Percentiles rank a stretch among this genome's conserved stretches.
phyloP scores from a whole-genome alignment of 1,284 basidiomycete genomes.

The Polyporus tsugae region DNA sequence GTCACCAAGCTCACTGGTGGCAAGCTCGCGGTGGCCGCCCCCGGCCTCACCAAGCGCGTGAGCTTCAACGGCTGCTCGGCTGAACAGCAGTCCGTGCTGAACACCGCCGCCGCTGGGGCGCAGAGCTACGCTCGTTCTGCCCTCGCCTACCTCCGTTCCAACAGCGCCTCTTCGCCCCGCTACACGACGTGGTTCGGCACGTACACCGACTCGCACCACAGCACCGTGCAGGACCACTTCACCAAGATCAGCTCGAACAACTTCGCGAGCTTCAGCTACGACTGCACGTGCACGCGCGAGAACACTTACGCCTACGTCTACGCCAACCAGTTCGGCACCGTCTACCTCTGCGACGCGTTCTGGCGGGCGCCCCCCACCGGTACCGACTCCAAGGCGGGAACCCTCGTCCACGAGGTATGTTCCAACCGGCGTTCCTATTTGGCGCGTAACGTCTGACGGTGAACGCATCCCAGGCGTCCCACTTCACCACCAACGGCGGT shows the following conservation, averaged over 20 bases:
- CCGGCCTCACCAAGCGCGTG: neutral
- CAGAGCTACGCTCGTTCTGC: neutral
- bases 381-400: slow-evolving; percentile 54
- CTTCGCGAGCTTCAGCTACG: neutral
- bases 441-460: neutral
- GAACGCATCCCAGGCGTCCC: slow-evolving; percentile 44
- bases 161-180: neutral
- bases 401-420: slow-evolving; percentile 42
- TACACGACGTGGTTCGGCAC: neutral
- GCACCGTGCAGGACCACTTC: neutral
- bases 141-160: neutral
- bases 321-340: slow-evolving; percentile 47
- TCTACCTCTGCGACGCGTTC: slow-evolving; percentile 58
- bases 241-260: neutral
- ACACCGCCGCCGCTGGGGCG: neutral
- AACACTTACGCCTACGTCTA: slow-evolving; percentile 42
- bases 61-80: neutral
- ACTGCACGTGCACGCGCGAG: neutral
- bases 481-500: slow-evolving; percentile 55
- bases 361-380: slow-evolving; percentile 54
- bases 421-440: neutral
- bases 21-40: neutral
- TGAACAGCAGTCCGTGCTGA: neutral
- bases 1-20: neutral
- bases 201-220: neutral